These are phyloP conservation scores for Hyparrhenia diplandra DNA, from an alignment of 176 grass and related monocot genomes.

Conservation along the genomic window DNA sequence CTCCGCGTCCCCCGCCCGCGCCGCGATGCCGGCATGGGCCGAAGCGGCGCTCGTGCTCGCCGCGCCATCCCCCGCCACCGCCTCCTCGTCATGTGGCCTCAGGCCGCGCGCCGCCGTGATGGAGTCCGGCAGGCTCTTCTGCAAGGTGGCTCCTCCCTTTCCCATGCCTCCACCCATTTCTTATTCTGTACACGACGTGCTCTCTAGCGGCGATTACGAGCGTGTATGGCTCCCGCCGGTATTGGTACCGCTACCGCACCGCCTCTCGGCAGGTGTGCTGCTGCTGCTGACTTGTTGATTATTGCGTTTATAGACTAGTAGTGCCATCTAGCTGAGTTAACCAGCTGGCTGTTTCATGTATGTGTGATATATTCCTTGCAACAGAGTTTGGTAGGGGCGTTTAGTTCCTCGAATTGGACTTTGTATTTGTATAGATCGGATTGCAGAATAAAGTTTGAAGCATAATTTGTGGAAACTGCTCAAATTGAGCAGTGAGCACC, in stretches of 20 bases:
- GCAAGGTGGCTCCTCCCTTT: slow-evolving; percentile 22
- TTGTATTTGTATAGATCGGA: not conserved
- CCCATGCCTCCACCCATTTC: not conserved
- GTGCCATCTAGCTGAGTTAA: not conserved
- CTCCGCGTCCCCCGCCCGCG: not conserved
- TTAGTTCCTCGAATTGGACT: not conserved
- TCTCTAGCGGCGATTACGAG: not conserved
- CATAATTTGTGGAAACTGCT: not conserved
- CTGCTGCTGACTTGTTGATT: not conserved
- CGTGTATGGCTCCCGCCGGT: too few relatives aligned
- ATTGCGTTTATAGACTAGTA: not conserved
- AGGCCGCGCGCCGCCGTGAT: slow-evolving; percentile 1
- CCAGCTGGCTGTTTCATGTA: not conserved
- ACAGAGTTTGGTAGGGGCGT: not conserved
- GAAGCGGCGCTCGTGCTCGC: slow-evolving; percentile 36
- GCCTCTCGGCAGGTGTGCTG: not conserved
- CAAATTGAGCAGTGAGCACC: not conserved
- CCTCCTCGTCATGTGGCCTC: not conserved
- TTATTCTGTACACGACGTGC: not conserved
- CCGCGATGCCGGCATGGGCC: slow-evolving; percentile 45
- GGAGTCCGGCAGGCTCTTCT: slow-evolving; percentile 14
- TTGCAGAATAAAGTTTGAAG: not conserved
- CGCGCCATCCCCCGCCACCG: not conserved
- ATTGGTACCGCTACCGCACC: not conserved
- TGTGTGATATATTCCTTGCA: not conserved